phyloP scores from a whole-genome alignment of 2,329 filamentous ascomycete species.

The Claviceps quebecensis region DNA sequence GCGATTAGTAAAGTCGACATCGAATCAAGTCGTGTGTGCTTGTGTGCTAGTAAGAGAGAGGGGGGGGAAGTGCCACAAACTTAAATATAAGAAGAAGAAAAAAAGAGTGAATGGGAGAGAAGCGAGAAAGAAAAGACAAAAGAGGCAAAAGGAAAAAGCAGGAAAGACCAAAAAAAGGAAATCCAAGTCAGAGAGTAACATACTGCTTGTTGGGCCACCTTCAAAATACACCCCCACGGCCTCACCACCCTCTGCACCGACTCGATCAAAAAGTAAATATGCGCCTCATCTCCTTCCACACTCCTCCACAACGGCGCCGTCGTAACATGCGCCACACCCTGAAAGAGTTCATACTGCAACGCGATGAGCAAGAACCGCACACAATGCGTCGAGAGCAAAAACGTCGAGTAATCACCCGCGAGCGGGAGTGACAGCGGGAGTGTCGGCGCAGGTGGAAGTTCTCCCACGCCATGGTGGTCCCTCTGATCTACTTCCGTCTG shows the following conservation, averaged over 20 bases:
- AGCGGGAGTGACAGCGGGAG: slow-evolving; percentile 2
- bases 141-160: background rate
- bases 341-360: slow-evolving; percentile 21
- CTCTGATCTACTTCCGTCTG: slow-evolving; percentile 16
- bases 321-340: slow-evolving; percentile 19
- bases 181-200: background rate
- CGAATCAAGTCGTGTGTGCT: background rate
- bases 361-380: slow-evolving; percentile 22
- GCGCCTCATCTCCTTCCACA: slow-evolving; percentile 17
- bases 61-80: too few species aligned
- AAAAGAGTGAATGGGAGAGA: too few species aligned
- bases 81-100: too few species aligned
- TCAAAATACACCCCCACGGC: slow-evolving; percentile 18
- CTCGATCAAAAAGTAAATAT: slow-evolving; percentile 19
- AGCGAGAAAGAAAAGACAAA: background rate
- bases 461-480: slow-evolving; percentile 10
- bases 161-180: background rate
- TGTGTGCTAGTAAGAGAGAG: too few species aligned
- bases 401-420: slow-evolving; percentile 18
- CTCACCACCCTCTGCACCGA: slow-evolving; percentile 20
- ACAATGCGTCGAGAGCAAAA: slow-evolving; percentile 18
- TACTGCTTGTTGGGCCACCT: slow-evolving; percentile 16
- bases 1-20: background rate
- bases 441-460: slow-evolving; percentile 6
- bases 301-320: slow-evolving; percentile 23